Conservation (phyloP, 2,329 filamentous ascomycete genomes). For the Anisogramma anomala region DNA sequence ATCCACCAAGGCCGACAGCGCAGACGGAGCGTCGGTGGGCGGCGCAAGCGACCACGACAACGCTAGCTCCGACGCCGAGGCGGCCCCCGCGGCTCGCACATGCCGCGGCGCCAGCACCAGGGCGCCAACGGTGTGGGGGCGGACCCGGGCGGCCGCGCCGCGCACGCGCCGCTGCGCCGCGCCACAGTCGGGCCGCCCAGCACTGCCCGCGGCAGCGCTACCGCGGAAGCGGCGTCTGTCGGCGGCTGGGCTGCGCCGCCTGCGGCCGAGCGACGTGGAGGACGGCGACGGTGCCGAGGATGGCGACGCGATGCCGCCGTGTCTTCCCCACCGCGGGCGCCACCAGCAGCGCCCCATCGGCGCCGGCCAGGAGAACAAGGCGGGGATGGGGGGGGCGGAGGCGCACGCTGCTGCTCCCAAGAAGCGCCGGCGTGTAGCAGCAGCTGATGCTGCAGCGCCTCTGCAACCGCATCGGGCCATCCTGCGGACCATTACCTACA, state of each 20-base stretch:
- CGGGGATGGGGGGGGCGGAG: background rate
- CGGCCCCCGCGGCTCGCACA: constrained; percentile 3
- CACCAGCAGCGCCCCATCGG: background rate
- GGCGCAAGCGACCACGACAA: background rate
- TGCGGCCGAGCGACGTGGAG: background rate
- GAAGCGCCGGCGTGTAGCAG: constrained; percentile 10
- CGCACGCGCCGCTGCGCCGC: background rate
- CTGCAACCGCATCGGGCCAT: constrained; percentile 6
- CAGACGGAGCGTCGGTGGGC: background rate
- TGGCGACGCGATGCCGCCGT: too few species aligned
- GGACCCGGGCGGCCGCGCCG: background rate
- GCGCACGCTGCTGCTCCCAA: background rate
- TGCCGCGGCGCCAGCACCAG: background rate
- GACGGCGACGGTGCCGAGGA: background rate
- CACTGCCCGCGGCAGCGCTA: too few species aligned
- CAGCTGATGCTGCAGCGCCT: background rate
- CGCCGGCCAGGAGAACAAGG: constrained; percentile 1
- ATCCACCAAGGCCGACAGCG: background rate
- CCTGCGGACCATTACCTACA: constrained; percentile 7
- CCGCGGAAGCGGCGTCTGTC: constrained; percentile 6
- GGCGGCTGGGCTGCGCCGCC: constrained; percentile 1
- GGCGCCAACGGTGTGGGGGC: constrained; percentile 4
- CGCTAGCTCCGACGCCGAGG: background rate
- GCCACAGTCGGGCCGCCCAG: background rate
- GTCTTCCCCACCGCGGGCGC: too few species aligned